Evolutionary conservation across 2,329 filamentous ascomycete genomes (phyloP).

Genomic region (Akanthomyces lecanii): DNA sequence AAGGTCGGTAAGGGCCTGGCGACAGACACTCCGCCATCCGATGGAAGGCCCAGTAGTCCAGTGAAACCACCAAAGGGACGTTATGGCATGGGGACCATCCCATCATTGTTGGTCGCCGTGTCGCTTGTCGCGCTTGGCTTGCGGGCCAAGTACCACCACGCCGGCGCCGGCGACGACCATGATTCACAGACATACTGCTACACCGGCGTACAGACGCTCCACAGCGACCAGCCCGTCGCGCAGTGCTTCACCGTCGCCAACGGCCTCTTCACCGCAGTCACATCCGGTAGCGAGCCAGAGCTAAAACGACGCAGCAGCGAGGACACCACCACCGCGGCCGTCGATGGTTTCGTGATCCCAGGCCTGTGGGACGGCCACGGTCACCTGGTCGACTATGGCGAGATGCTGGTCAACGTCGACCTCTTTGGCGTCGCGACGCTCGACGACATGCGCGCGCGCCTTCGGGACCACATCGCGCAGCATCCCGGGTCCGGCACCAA

Average conservation of each 20-base stretch:
- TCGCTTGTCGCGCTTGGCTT: neutral
- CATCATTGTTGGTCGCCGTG: neutral
- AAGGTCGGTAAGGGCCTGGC: neutral
- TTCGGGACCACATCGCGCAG: slow-evolving; percentile 46
- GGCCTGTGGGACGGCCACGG: slow-evolving; percentile 70
- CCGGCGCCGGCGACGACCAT: neutral
- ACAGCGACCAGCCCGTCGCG: slow-evolving; percentile 33
- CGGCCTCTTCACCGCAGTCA: slow-evolving; percentile 49
- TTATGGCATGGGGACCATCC: neutral
- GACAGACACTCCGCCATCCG: neutral
- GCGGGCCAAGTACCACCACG: neutral
- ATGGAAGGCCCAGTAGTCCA: neutral
- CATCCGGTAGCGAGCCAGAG: slow-evolving; percentile 30
- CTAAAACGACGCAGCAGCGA: slow-evolving; percentile 6
- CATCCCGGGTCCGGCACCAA: slow-evolving; percentile 50
- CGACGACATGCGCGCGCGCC: slow-evolving; percentile 48
- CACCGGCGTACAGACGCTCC: slow-evolving; percentile 34
- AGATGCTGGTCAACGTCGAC: slow-evolving; percentile 62
- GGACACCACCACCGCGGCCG: too few species aligned
- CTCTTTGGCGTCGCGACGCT: slow-evolving; percentile 57
- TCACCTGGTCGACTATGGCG: slow-evolving; percentile 62
- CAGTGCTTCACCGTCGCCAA: slow-evolving; percentile 54
- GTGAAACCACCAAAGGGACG: neutral
- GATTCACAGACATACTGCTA: slow-evolving; percentile 36
- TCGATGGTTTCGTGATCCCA: slow-evolving; percentile 54